Evolutionary conservation across 2,329 filamentous ascomycete species (phyloP), one percentile per base, ranked within the genome.

Genomic region (Aspergillus alliaceus): DNA sequence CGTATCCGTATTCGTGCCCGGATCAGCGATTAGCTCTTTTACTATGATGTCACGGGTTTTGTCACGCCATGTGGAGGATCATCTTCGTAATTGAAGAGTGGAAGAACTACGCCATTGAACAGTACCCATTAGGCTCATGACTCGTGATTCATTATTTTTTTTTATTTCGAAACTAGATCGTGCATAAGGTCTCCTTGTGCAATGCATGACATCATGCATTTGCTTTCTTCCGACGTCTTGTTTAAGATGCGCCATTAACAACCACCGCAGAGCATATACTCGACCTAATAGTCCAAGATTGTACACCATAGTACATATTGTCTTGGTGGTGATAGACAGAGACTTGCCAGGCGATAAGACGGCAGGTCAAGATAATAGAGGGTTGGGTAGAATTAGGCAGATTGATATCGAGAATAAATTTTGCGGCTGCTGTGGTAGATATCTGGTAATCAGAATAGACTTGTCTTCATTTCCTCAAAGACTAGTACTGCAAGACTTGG

Each of bases 101-200:
- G n/a, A 18, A 15, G 14, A 27, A 42, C 40, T 44, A 44, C 24
- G 24, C 3, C 12, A n/a, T n/a, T 24, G 22, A 15, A 44, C 9
- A 44, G 25, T 44, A 25, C 7, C 12, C 15, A 42, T 25, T 20
- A 32, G 39, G 3, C 20, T 54, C 55, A 58, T 58, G 46, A 54
- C 50, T 58, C 56, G 49, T 58, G 51, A 58, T 58, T 58, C 56
- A 58, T 58, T 58, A 57, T 49, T 47, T 32, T 46, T 39, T 51
- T 34, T 51, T 22, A n/a, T n/a, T n/a, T n/a, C n/a, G n/a, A n/a
- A n/a, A n/a, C n/a, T n/a, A n/a, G n/a, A n/a, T n/a, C n/a, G n/a
- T n/a, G n/a, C n/a, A n/a, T n/a, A n/a, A n/a, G n/a, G n/a, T n/a
- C n/a, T n/a, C n/a, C n/a, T n/a, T n/a, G n/a, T n/a, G n/a, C n/a